These are phyloP conservation scores for Neopestalotiopsis sp. DNA, from an alignment of 2,329 filamentous ascomycete species.

Conservation along the genomic window DNA sequence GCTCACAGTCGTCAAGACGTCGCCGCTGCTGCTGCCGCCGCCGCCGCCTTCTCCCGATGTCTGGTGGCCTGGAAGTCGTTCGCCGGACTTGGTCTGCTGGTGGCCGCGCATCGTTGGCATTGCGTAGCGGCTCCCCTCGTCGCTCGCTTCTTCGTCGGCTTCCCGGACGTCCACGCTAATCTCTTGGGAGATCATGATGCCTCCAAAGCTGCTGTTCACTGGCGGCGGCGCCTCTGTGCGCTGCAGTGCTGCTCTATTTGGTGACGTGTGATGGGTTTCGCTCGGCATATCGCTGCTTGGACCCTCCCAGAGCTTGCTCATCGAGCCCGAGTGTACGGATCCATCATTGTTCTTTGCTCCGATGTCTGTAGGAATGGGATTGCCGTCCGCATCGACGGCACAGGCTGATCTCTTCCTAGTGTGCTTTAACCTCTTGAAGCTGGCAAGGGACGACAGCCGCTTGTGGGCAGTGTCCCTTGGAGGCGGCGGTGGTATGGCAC, in stretches of 20 bases:
- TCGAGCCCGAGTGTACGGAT: constrained; percentile 38
- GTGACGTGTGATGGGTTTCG: constrained; percentile 20
- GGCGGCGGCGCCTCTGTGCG: constrained; percentile 23
- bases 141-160: constrained; percentile 35
- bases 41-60: constrained; percentile 9
- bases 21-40: constrained; percentile 18
- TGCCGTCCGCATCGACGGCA: constrained; percentile 36
- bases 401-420: constrained; percentile 22
- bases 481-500: constrained; percentile 33
- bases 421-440: constrained; percentile 17
- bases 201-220: constrained; percentile 49
- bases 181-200: constrained; percentile 68
- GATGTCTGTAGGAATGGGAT: constrained; percentile 33
- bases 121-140: constrained; percentile 31
- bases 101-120: constrained; percentile 14
- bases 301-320: constrained; percentile 38
- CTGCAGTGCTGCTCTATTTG: constrained; percentile 21
- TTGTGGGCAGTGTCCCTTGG: constrained; percentile 24
- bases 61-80: constrained; percentile 9
- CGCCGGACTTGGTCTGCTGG: constrained; percentile 16
- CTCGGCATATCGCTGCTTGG: constrained; percentile 15
- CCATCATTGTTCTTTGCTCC: constrained; percentile 29
- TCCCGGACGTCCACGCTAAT: constrained; percentile 58
- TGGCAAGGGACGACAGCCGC: constrained; percentile 15
- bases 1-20: constrained; percentile 27